Percentiles rank a stretch among this genome's conserved stretches.
Evolutionary conservation across 2,329 filamentous ascomycete species (phyloP).

Genomic region (Immersiporthe knoxdaviesiana): DNA sequence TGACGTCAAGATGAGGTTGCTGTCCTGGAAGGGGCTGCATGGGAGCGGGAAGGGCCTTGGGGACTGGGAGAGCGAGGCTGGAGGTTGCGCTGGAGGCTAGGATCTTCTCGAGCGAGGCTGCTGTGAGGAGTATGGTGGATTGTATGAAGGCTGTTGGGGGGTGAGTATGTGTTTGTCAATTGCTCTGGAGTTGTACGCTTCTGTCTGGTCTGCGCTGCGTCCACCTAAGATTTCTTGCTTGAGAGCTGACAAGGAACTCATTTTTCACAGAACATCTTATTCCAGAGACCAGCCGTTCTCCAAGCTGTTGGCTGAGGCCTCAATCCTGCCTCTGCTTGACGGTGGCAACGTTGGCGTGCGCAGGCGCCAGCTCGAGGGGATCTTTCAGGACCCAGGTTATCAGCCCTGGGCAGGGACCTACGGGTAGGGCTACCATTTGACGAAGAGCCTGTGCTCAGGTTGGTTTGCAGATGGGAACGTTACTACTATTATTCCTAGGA

Average conservation of each 20-base stretch:
- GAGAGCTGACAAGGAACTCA: no score
- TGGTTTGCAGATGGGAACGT: no score
- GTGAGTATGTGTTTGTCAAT: constrained; percentile 34
- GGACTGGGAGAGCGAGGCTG: constrained; percentile 41
- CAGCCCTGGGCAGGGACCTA: constrained; percentile 48
- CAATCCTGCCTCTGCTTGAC: constrained; percentile 54
- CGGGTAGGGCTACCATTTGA: no score
- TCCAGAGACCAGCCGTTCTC: constrained; percentile 46
- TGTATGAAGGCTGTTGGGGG: constrained; percentile 56
- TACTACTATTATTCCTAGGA: no score
- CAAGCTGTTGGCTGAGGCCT: constrained; percentile 48
- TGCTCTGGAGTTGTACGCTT: not conserved
- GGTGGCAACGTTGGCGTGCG: constrained; percentile 58
- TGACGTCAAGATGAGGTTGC: constrained; percentile 34
- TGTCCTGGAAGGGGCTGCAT: constrained; percentile 56
- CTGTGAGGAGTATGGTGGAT: constrained; percentile 50
- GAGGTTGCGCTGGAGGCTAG: constrained; percentile 54
- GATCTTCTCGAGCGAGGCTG: constrained; percentile 52
- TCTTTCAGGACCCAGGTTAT: constrained; percentile 49
- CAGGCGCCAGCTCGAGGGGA: constrained; percentile 50
- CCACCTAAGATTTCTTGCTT: no score
- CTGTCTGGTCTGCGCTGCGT: constrained; percentile 16
- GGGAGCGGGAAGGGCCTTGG: constrained; percentile 45
- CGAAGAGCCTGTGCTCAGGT: no score
- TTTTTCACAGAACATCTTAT: constrained; percentile 43